Base-by-base conservation (phyloP, 208 protist species). In the Acanthamoeba lenticulata region DNA sequence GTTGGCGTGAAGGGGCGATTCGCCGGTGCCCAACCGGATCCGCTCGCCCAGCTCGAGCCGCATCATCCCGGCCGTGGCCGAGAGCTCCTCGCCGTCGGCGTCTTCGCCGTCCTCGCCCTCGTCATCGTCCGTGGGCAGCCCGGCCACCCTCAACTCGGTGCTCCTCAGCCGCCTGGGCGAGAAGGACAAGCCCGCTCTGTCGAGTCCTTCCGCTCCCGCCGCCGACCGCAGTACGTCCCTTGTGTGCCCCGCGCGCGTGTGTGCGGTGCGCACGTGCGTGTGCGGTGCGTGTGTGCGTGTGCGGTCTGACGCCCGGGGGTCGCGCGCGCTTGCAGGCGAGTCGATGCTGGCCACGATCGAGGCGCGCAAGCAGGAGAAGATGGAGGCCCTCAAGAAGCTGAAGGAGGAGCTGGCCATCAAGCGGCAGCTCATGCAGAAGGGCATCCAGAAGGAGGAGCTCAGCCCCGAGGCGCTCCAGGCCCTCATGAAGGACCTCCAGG, bases 301-400 rank as follows among this genome's bases (percentile, higher is more conserved):
- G n/a, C n/a, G n/a, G n/a, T n/a, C n/a, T n/a, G n/a, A n/a, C n/a
- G n/a, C n/a, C n/a, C n/a, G n/a, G n/a, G n/a, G n/a, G n/a, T n/a
- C n/a, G n/a, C n/a, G n/a, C n/a, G n/a, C n/a, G n/a, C n/a, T 74
- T 24, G 19, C n/a, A 74, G 65, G 36, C 19, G n/a, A 21, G 36
- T 21, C n/a, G n/a, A n/a, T 60, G 52, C 65, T 74, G n/a, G 65
- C 65, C 27, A 74, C 4, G 15, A 13, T 74, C 29, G 65, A 74
- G 36, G 65, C 65, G 24, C 65, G 65, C 65, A 74, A 74, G 65
- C 65, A 74, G 19, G 65, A 74, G 65, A 74, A 74, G 65, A 74
- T 74, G 65, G 65, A 74, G 0, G 65, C 65, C 11, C 65, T 74
- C 27, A 34, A 40, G 6, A 74, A 74, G 65, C 65, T 74, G 11